phyloP scores from a whole-genome alignment of 306 rosid species.

The Corylus avellana region DNA sequence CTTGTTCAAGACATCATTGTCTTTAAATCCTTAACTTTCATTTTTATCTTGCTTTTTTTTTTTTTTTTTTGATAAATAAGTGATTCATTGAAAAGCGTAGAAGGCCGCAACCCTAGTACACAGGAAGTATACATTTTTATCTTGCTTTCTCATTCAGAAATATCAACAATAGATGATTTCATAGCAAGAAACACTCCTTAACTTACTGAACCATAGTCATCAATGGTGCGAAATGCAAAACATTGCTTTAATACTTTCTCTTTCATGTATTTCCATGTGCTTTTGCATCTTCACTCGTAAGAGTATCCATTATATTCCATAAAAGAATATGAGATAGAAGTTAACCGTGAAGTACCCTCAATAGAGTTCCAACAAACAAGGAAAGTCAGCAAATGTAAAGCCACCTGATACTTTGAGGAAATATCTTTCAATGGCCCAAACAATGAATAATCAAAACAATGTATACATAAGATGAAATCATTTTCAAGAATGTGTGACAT shows the following conservation, averaged over 20 bases:
- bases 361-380: not conserved
- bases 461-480: not conserved
- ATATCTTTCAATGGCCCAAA: not conserved
- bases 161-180: not conserved
- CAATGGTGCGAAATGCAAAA: not conserved
- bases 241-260: not conserved
- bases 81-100: too few relatives aligned
- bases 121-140: not conserved
- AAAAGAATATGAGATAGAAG: not conserved
- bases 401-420: not conserved
- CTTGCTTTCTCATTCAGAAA: not conserved
- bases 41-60: not conserved
- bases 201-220: not conserved
- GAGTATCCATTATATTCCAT: not conserved
- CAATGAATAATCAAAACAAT: not conserved
- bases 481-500: not conserved
- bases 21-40: not conserved
- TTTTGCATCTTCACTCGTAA: not conserved
- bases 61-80: too few relatives aligned
- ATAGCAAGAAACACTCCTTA: not conserved
- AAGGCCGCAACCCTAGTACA: too few relatives aligned
- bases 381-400: not conserved
- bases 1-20: not conserved
- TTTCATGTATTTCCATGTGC: not conserved
- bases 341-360: not conserved